Percentiles rank a stretch among this genome's conserved stretches.
Evolutionary conservation across 1,139 yeast species (phyloP).

Genomic region (Schizosaccharomyces versatilis): DNA sequence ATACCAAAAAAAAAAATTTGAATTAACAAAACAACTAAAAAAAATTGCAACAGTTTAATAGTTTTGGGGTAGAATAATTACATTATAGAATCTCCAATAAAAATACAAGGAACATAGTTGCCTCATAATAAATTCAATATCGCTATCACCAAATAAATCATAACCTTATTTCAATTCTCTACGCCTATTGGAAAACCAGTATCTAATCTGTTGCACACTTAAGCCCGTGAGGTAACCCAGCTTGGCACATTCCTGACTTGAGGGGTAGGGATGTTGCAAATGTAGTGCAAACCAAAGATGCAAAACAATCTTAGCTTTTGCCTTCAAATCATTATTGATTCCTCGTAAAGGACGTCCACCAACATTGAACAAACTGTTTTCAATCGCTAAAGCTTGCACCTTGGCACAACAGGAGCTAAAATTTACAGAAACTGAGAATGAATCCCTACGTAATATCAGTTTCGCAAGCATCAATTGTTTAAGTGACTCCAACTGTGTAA

Average conservation of each 20-base stretch:
- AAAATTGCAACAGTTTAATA: background rate
- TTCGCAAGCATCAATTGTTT: no score
- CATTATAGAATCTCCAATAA: background rate
- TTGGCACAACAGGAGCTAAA: no score
- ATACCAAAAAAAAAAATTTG: background rate
- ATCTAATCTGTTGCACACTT: background rate
- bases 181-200: background rate
- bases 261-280: background rate
- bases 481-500: no score
- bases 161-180: background rate
- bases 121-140: background rate
- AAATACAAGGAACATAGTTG: background rate
- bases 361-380: background rate
- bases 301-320: background rate
- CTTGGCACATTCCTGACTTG: background rate
- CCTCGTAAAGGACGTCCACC: background rate
- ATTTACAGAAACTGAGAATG: no score
- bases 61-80: background rate
- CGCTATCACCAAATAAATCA: background rate
- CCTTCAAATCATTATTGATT: background rate
- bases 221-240: background rate
- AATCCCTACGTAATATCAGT: no score
- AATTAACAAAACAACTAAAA: background rate
- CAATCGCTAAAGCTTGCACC: no score
- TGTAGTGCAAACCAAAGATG: background rate